phyloP scores from a whole-genome alignment of 192 early-diverging fungal genomes.

The Kappamyces sp. region DNA sequence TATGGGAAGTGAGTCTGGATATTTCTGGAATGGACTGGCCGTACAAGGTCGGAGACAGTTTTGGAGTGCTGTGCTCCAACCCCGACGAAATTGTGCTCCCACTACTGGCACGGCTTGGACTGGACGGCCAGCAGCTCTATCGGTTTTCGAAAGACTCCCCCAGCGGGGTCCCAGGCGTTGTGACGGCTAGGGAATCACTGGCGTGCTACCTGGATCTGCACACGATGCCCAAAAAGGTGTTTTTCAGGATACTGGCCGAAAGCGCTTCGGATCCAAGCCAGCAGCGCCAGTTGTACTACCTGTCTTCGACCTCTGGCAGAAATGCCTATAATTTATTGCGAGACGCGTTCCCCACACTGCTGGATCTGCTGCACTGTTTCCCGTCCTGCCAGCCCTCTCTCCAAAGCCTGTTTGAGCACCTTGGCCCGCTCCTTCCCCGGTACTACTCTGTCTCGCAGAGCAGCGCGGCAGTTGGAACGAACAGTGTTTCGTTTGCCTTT shows the following conservation, averaged over 20 bases:
- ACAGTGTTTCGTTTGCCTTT: conserved; percentile 70
- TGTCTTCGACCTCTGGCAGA: conserved; percentile 71
- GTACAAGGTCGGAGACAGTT: conserved; percentile 72
- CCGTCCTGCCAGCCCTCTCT: conserved; percentile 67
- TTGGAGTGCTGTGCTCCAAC: conserved; percentile 88
- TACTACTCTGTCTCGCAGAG: conserved; percentile 83
- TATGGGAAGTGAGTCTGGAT: too few relatives aligned
- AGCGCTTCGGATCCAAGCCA: conserved; percentile 63
- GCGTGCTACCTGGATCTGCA: conserved; percentile 71
- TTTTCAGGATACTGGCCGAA: conserved; percentile 79
- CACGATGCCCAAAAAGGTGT: conserved; percentile 66
- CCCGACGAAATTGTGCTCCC: conserved; percentile 62
- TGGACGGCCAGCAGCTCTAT: conserved; percentile 18
- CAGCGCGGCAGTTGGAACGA: conserved; percentile 39
- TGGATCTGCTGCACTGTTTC: conserved; percentile 78
- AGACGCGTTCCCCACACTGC: conserved; percentile 61
- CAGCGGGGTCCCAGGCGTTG: conserved; percentile 33
- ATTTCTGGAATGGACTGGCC: conserved; percentile 17
- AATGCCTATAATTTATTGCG: conserved; percentile 62
- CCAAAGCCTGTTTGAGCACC: conserved; percentile 65
- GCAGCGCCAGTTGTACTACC: conserved; percentile 67
- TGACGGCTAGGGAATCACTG: conserved; percentile 59
- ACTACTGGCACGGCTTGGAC: conserved; percentile 53
- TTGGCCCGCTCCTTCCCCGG: conserved; percentile 76
- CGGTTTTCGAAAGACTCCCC: conserved; percentile 11